Base-by-base conservation (phyloP, 768 basidiomycete species). In the Ramaria rubella region DNA sequence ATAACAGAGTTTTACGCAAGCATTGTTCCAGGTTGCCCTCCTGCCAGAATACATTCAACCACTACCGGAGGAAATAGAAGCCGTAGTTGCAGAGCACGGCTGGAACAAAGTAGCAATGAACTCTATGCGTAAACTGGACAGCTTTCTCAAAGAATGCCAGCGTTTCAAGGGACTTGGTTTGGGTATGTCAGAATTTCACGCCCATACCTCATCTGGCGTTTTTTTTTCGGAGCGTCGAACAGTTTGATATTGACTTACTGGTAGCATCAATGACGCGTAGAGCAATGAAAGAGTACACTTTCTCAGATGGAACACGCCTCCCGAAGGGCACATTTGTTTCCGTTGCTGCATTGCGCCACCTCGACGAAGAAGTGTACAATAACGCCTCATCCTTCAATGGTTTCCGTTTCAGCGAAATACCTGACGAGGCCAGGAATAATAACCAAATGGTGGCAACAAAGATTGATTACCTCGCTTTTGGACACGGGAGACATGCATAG, bases 251-350 rank as follows among this genome's bases (percentile, higher is more conserved):
- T n/a, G n/a, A n/a, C n/a, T n/a, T n/a, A n/a, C n/a, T 26, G 54
- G 58, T 49, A 17, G 44, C n/a, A n/a, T n/a, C 48, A 38, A 24
- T 57, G 40, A 46, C 49, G 6, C 60, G 77, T 5, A 66, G 67
- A 54, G 69, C 68, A 2, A 48, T 72, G 19, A 65, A 70, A 52
- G 73, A 75, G 38, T 73, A 72, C 61, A 73, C 70, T 1, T 72
- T 81, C 52, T 75, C 75, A 2, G 71, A 79, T 61, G 77, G 77
- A 5, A 73, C 71, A 1, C 59, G 60, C 42, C 59, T 80, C 12
- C 77, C 77, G 3, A 63, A 65, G 31, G 75, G 74, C 2, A 70
- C 72, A 0, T 63, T 67, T 24, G 56, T 78, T 8, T 61, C 65
- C 8, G 62, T 55, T 1, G 58, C 64, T 1, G 36, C 55, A 7